Evolutionary conservation across 1,139 yeast species (phyloP).

Genomic region (Geotrichum macrosporum): DNA sequence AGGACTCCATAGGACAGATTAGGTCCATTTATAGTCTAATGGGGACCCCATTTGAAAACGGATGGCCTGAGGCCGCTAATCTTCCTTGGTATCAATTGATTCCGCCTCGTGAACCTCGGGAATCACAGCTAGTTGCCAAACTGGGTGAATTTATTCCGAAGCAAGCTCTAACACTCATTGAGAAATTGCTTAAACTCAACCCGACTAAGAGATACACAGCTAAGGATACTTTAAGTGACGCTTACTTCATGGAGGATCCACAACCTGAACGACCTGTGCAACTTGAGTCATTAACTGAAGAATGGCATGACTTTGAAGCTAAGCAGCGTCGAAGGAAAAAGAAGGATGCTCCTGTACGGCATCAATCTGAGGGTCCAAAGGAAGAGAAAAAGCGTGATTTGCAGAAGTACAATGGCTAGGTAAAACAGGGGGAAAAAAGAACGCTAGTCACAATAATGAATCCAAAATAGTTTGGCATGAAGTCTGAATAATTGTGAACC

Average conservation of each 20-base stretch:
- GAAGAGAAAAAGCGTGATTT: too few species aligned
- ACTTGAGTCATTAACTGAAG: slow-evolving; percentile 59
- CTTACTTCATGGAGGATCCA: slow-evolving; percentile 70
- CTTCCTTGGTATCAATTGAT: slow-evolving; percentile 93
- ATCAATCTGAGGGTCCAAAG: background rate
- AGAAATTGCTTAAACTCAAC: slow-evolving; percentile 57
- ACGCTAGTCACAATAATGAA: too few species aligned
- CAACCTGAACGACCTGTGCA: slow-evolving; percentile 51
- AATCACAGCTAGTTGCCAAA: slow-evolving; percentile 44
- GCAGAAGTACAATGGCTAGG: background rate
- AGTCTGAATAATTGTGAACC: too few species aligned
- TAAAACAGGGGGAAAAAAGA: background rate
- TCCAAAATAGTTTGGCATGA: too few species aligned
- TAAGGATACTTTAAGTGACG: slow-evolving; percentile 55
- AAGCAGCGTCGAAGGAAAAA: slow-evolving; percentile 66
- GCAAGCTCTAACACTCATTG: slow-evolving; percentile 62
- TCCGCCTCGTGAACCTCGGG: slow-evolving; percentile 52
- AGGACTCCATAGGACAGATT: slow-evolving; percentile 81
- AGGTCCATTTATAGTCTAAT: slow-evolving; percentile 68
- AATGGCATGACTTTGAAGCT: slow-evolving; percentile 97
- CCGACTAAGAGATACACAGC: slow-evolving; percentile 66
- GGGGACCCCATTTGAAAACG: slow-evolving; percentile 78
- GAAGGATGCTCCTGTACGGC: background rate
- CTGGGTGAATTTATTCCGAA: slow-evolving; percentile 41
- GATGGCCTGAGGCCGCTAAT: slow-evolving; percentile 72